These are phyloP conservation scores for Auriscalpium orientale DNA, from an alignment of 768 basidiomycete species.

Conservation along the genomic window DNA sequence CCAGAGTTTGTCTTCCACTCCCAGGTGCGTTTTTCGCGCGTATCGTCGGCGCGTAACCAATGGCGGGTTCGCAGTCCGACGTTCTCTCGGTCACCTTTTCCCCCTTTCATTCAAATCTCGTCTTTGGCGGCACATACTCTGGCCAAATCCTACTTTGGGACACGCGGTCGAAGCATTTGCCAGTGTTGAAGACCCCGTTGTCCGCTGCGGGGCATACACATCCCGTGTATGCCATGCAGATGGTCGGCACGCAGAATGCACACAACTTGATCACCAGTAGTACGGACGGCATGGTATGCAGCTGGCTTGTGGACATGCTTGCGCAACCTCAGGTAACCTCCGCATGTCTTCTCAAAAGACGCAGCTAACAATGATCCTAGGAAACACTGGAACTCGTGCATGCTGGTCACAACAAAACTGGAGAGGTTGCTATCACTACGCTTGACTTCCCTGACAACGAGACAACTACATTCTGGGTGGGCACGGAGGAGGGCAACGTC, in stretches of 20 bases:
- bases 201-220: conserved; percentile 97
- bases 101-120: conserved; percentile 93
- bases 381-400: conserved; percentile 91
- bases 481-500: conserved; percentile 95
- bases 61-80: conserved; percentile 61
- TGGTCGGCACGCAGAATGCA: conserved; percentile 98
- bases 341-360: neutral
- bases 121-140: conserved; percentile 99
- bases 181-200: conserved; percentile 92
- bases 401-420: conserved; percentile 90
- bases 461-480: conserved; percentile 95
- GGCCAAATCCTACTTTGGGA: conserved; percentile 99
- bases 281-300: conserved; percentile 95
- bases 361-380: conserved; percentile 30
- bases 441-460: conserved; percentile 95
- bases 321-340: conserved; percentile 83
- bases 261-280: conserved; percentile 96
- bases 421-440: conserved; percentile 90
- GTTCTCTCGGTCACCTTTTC: conserved; percentile 96
- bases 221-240: conserved; percentile 96
- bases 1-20: conserved; percentile 99
- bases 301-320: conserved; percentile 98
- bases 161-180: conserved; percentile 91
- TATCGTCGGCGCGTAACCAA: too few relatives aligned
- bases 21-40: conserved; percentile 51